Base-by-base conservation (phyloP, 257 asterid genomes). In the Echium plantagineum region DNA sequence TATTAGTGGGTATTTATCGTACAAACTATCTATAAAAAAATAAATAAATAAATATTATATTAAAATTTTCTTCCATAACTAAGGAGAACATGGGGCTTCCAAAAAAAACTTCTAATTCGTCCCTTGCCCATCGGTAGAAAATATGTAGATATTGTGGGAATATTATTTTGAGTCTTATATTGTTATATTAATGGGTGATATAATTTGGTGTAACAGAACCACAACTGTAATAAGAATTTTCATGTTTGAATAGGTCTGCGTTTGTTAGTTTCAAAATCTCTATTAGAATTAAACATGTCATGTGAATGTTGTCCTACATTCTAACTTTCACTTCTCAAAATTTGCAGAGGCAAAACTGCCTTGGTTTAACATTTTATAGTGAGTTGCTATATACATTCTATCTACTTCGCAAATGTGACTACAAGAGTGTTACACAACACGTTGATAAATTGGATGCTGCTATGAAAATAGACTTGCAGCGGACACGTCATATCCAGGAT, bases 311-410 rank as follows among this genome's bases (percentile, higher is more conserved):
- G 75, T 69, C 35, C 58, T 18, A 42, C 47, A 15, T 38, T 68
- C 22, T 66, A 57, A 32, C 63, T 57, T 71, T 69, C 53, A 60
- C 63, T 72, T 54, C 64, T 72, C 63, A 57, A 63, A 52, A 60
- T 61, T 58, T 52, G 74, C 24, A 86, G 98, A 81, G 85, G 74
- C 90, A 84, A 70, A 87, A 88, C 15, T 88, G 97, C 85, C 66
- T 71, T 26, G 97, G 97, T 53, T 75, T 93, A 54, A 77, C 79
- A 65, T 83, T 88, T 72, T 93, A 93, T 67, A 77, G 85, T 19
- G 89, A 89, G 85, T 89, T 93, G 74, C 83, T 93, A 83, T 94
- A 84, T 69, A 75, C 89, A 81, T 86, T 93, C 75, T 89, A 93
- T 81, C 86, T 86, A 55, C 94, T 89, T 51, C 88, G 96, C 74